Base-by-base conservation (phyloP, 2,329 filamentous ascomycete species). In the Neocatenulostroma microsporum region DNA sequence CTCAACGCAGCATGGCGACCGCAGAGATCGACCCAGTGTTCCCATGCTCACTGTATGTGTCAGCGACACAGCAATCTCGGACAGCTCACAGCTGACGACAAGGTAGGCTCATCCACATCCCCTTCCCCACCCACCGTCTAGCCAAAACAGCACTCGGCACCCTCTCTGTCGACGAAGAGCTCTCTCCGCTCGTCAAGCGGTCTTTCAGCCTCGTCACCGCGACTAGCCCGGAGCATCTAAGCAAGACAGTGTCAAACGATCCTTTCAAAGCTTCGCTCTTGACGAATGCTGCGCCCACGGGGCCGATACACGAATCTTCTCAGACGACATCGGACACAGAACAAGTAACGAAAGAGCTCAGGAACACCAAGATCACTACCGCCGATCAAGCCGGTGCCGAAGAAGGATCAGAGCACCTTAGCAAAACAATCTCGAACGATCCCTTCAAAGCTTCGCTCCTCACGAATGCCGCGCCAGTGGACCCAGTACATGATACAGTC, bases 111-210 rank as follows among this genome's bases (percentile, higher is more conserved):
- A 74, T 94, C 45, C 71, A 79, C 51, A 72, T 91, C 41, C 89
- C 91, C 29, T 82, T 96, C 57, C 88, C 88, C 14, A 84, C 80
- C 26, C 61, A 78, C 23, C 81, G 84, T 44, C 78, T 95, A 30
- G 87, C 89, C 35, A 72, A 71, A 30, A 78, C 82, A 31, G 87
- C 89, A 28, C 72, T 84, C 23, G 74, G 75, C 50, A 76, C 86
- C 25, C 73, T 96, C 28, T 70, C 80, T 40, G 88, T 96, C 50
- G 91, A 98, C 63, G 74, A 80, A 44, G 91, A 98, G 60, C 74
- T 96, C 33, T 96, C 89, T 1, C 76, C 83, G 11, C 74, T 91
- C 9, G 89, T 96, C 37, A 74, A 71, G 30, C 79, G 89, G 39
- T 68, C 72, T 2, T 81, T 95, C 47, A 68, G 72, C 26, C 68